Percentiles rank a stretch among this genome's conserved stretches.
Conservation (phyloP, 805 yeast genomes). For the Pichia gijzeniarum region DNA sequence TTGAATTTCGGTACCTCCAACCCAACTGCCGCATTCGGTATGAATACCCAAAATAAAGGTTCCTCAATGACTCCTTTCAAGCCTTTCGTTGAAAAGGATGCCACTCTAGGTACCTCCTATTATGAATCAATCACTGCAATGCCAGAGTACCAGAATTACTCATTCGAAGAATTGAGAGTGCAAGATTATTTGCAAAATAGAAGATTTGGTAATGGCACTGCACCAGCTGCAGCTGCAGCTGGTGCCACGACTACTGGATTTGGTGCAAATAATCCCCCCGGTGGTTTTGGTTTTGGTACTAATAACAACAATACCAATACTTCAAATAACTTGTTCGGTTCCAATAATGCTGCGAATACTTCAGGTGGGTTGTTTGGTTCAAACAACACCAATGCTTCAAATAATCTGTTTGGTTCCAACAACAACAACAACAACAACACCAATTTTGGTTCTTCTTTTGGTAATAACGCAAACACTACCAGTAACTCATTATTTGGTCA, state of each 20-base stretch:
- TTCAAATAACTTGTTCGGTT: conserved; percentile 29
- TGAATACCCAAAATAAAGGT: conserved; percentile 47
- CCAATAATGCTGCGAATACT: conserved; percentile 12
- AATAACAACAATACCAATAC: conserved; percentile 10
- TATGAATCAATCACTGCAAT: conserved; percentile 76
- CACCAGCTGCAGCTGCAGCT: conserved; percentile 20
- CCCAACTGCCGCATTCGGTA: conserved; percentile 27
- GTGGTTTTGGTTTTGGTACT: conserved; percentile 22
- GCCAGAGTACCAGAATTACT: conserved; percentile 82
- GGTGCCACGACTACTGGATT: conserved; percentile 20
- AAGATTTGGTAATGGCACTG: conserved; percentile 42
- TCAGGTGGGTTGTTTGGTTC: conserved; percentile 20
- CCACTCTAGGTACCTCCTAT: conserved; percentile 46
- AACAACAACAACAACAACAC: conserved; percentile 15
- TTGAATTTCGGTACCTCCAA: conserved; percentile 9
- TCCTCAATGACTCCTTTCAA: conserved; percentile 62
- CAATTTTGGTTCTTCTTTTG: conserved; percentile 32
- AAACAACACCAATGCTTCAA: conserved; percentile 12
- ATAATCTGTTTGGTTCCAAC: conserved; percentile 19
- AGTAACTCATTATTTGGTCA: background rate
- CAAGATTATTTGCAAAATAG: conserved; percentile 81
- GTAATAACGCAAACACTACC: conserved; percentile 1
- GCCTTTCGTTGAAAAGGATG: conserved; percentile 67
- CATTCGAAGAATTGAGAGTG: conserved; percentile 81
- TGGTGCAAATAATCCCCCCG: conserved; percentile 11